Base-by-base conservation (phyloP, 2,329 filamentous ascomycete genomes). In the Fusarium bulbicola region DNA sequence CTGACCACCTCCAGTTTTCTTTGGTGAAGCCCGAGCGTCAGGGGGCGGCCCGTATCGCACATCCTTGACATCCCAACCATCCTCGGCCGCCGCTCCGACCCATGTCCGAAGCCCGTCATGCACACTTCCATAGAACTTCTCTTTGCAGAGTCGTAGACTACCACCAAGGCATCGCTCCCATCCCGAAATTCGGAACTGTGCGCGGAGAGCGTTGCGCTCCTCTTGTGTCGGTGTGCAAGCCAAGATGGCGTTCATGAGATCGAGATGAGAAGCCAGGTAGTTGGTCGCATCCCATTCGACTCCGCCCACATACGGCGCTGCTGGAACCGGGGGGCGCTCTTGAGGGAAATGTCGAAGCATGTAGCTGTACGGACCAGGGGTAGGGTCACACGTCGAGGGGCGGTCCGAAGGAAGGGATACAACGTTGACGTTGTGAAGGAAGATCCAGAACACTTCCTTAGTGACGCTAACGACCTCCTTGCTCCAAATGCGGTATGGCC, bases 371-470 rank as follows among this genome's bases (percentile, higher is more conserved):
- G 81, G 81, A n/a, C 84, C 64, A 56, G 50, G 57, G 58, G 81
- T 36, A 81, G 80, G 54, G 42, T 78, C 78, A 62, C 75, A 82
- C 78, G 64, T 75, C 74, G 75, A 61, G 52, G 68, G 78, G 70
- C 68, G 74, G 18, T 85, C 84, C 39, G 83, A 78, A 4, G 91
- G 89, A 39, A 93, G 82, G 28, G 94, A 88, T 42, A 98, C 89
- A 50, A 98, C 92, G 77, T 98, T 98, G 65, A 97, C 86, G 76
- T 97, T 93, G 82, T 98, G 95, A 60, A 98, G 87, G 84, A 98
- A 99, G 80, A 98, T 98, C 95, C 95, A 99, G 81, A 99, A 99
- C 34, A 98, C 95, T 81, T 99, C 95, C 82, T 98, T 98, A 46
- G 95, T 97, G 53, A 98, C 95, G 77, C 93, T 95, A 67, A 92